Conservation (phyloP, 2,329 filamentous ascomycete genomes). For the Penicillium sp. region DNA sequence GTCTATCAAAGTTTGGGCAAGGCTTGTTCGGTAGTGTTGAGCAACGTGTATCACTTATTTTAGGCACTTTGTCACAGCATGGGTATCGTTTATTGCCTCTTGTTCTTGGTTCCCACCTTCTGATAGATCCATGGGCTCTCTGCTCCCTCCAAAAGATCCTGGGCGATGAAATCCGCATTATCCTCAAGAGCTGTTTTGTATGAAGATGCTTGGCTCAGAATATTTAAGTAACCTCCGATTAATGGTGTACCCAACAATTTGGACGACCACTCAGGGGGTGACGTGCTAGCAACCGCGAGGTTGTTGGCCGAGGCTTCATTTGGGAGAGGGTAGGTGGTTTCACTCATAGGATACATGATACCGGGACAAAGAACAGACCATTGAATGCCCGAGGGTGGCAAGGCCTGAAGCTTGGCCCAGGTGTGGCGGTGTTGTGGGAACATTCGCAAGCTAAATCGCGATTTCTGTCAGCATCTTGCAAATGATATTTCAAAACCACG, state of each 20-base stretch:
- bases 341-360: constrained; percentile 17
- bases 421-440: constrained; percentile 22
- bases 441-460: constrained; percentile 15
- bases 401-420: constrained; percentile 19
- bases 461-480: neutral
- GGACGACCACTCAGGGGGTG: constrained; percentile 11
- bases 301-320: constrained; percentile 18
- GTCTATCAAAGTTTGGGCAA: neutral
- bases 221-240: constrained; percentile 15
- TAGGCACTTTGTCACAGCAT: neutral
- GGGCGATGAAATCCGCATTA: constrained; percentile 16
- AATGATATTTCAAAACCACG: neutral
- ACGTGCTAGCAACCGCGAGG: constrained; percentile 10
- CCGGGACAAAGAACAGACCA: constrained; percentile 27
- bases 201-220: constrained; percentile 6
- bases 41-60: neutral
- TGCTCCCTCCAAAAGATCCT: constrained; percentile 10
- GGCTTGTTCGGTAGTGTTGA: neutral
- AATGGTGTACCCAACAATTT: constrained; percentile 7
- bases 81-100: neutral
- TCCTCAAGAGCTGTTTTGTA: constrained; percentile 13
- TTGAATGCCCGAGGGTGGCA: constrained; percentile 11
- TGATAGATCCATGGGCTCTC: constrained; percentile 9
- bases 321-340: constrained; percentile 16
- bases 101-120: constrained; percentile 12